Evolutionary conservation across 2,329 filamentous ascomycete species (phyloP), one percentile per base, ranked within the genome.

Genomic region (Paraphoma chrysanthemicola): DNA sequence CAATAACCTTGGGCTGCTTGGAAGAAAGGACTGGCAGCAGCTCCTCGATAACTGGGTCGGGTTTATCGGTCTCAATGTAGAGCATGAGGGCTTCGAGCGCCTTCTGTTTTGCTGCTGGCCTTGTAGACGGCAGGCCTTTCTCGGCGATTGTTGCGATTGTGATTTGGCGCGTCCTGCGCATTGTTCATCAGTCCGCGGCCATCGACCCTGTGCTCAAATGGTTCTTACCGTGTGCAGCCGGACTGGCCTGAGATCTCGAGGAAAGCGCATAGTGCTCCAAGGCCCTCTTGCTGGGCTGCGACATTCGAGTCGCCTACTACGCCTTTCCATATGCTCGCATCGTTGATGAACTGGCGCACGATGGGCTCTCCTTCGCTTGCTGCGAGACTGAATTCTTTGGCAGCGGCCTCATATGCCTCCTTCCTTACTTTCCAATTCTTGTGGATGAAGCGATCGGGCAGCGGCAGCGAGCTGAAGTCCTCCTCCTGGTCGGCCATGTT

Each of bases 381-480:
- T 6, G 93, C 92, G 56, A 86, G 82, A 74, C 93, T 89, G 77
- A 99, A 98, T 66, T 89, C 86, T 77, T 95, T 93, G 41, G 90
- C 87, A 17, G 92, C 93, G 66, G 95, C 92, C 83, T 99, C 95
- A 75, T 98, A 99, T 51, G 89, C 95, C 73, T 88, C 88, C 80
- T 99, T 99, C 72, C 95, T 87, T 42, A 96, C 93, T 85, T 99
- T 99, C 95, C 95, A 99, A 72, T 91, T 87, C 90, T 96, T 96
- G 82, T 96, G 92, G 52, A 86, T 82, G 79, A 93, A 96, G 74
- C 92, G 87, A 62, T 96, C 92, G 44, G 87, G 82, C 53, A 96
- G 78, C 43, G 92, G 90, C 60, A 96, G 81, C 63, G 89, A 86
- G 79, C 88, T 72, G 76, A 90, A 94, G 76, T 96, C 92, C 73